A percentile compares a stretch with the other conserved stretches of the same genome.
These are phyloP conservation scores for Capronia epimyces DNA, from an alignment of 2,329 filamentous ascomycete genomes.

Conservation along the genomic window DNA sequence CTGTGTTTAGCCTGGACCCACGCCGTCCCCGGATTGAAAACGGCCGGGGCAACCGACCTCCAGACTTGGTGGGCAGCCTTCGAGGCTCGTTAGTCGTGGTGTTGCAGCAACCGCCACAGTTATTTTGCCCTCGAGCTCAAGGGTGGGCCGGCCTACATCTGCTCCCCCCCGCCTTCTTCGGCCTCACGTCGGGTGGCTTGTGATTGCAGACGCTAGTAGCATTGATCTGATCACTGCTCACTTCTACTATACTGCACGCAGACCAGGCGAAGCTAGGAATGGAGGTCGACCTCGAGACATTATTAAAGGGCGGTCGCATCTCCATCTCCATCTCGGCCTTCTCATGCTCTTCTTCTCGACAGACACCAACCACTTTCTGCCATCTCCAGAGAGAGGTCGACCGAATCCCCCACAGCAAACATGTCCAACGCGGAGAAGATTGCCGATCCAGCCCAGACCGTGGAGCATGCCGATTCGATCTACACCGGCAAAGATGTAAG, in stretches of 20 bases:
- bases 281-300: not conserved
- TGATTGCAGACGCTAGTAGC: constrained; percentile 1
- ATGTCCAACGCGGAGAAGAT: constrained; percentile 23
- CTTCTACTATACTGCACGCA: not conserved
- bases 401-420: not conserved
- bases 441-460: constrained; percentile 3
- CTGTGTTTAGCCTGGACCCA: not conserved
- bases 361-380: constrained; percentile 7
- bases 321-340: not conserved
- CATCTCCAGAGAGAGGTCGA: not conserved
- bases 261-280: constrained; percentile 10
- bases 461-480: constrained; percentile 18
- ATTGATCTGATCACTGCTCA: constrained; percentile 8
- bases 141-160: not conserved
- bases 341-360: constrained; percentile 1
- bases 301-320: not conserved
- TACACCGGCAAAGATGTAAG: constrained; percentile 23
- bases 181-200: constrained; percentile 16
- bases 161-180: constrained; percentile 12
- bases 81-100: not conserved
- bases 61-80: not conserved
- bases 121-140: constrained; percentile 2
- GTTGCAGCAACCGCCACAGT: not conserved
- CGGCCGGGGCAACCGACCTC: not conserved
- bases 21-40: not conserved